phyloP scores from a whole-genome alignment of 2,329 filamentous ascomycete genomes.

The Monilinia fructigena region DNA sequence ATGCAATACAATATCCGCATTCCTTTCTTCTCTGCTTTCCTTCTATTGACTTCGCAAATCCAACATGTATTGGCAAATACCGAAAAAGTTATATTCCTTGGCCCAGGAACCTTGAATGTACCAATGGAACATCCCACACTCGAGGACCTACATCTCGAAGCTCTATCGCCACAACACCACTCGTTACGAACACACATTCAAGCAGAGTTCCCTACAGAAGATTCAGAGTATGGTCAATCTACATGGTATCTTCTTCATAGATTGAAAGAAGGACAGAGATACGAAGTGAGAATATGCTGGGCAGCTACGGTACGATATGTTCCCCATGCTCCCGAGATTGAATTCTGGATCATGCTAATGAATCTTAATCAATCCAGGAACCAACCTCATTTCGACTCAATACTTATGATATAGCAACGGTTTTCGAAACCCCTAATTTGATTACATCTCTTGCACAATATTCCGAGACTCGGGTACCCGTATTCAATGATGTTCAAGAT shows the following conservation, averaged over 20 bases:
- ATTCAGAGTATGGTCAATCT: slow-evolving; percentile 54
- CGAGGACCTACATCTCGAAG: slow-evolving; percentile 60
- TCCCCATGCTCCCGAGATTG: background rate
- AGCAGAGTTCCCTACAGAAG: slow-evolving; percentile 63
- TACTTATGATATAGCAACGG: slow-evolving; percentile 58
- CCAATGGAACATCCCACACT: slow-evolving; percentile 56
- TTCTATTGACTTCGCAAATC: slow-evolving; percentile 29
- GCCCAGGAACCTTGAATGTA: slow-evolving; percentile 57
- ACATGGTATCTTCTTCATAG: slow-evolving; percentile 78
- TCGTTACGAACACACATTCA: slow-evolving; percentile 63
- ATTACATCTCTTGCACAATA: slow-evolving; percentile 64
- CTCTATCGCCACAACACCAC: slow-evolving; percentile 58
- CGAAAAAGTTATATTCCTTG: slow-evolving; percentile 88
- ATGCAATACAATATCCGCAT: background rate
- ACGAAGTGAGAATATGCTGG: slow-evolving; percentile 94
- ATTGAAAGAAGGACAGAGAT: slow-evolving; percentile 70
- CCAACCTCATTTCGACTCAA: slow-evolving; percentile 76
- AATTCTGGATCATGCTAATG: slow-evolving; percentile 18
- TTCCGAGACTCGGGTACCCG: slow-evolving; percentile 51
- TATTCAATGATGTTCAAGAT: slow-evolving; percentile 27
- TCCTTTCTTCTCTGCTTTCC: slow-evolving; percentile 25
- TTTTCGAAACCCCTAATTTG: slow-evolving; percentile 62
- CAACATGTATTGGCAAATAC: slow-evolving; percentile 63
- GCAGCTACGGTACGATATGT: slow-evolving; percentile 72
- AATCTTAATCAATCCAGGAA: slow-evolving; percentile 57